These are phyloP conservation scores for Conidiobolus incongruus DNA, from an alignment of 371 early-diverging fungal genomes.

Conservation along the genomic window DNA sequence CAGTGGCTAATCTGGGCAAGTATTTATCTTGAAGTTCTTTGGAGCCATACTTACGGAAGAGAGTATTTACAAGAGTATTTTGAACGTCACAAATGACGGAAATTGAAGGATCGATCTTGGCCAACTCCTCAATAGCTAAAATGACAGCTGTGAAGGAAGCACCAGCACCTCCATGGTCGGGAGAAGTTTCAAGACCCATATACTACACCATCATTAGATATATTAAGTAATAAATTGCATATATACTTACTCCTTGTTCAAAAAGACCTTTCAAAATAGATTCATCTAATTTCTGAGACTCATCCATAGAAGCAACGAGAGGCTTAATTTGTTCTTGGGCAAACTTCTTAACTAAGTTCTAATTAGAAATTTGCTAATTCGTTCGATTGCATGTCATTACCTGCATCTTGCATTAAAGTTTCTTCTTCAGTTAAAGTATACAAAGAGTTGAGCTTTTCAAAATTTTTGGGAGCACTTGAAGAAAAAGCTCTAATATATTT, in stretches of 20 bases:
- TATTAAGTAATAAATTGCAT: background rate
- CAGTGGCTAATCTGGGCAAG: slow-evolving; percentile 59
- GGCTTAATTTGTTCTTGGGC: slow-evolving; percentile 69
- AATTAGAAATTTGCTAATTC: background rate
- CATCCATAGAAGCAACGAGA: slow-evolving; percentile 84
- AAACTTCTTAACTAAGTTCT: slow-evolving; percentile 45
- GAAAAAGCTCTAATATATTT: no score
- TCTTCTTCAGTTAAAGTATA: slow-evolving; percentile 66
- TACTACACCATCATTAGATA: slow-evolving; percentile 20
- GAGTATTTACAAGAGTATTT: slow-evolving; percentile 92
- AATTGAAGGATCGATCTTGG: slow-evolving; percentile 89
- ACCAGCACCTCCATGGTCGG: slow-evolving; percentile 63
- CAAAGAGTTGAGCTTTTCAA: slow-evolving; percentile 25
- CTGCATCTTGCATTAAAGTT: slow-evolving; percentile 43
- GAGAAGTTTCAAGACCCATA: slow-evolving; percentile 87
- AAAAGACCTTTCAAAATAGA: slow-evolving; percentile 65
- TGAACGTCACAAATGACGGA: slow-evolving; percentile 90
- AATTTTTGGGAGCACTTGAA: no score
- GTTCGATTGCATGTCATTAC: slow-evolving; percentile 11
- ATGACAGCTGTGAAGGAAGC: slow-evolving; percentile 86
- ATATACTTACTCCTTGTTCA: slow-evolving; percentile 54
- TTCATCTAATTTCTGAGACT: slow-evolving; percentile 60
- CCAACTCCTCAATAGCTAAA: slow-evolving; percentile 78
- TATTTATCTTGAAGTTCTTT: slow-evolving; percentile 57
- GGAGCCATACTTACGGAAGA: slow-evolving; percentile 68